phyloP scores from a whole-genome alignment of 176 grass and related monocot genomes.

The Phoenix dactylifera region DNA sequence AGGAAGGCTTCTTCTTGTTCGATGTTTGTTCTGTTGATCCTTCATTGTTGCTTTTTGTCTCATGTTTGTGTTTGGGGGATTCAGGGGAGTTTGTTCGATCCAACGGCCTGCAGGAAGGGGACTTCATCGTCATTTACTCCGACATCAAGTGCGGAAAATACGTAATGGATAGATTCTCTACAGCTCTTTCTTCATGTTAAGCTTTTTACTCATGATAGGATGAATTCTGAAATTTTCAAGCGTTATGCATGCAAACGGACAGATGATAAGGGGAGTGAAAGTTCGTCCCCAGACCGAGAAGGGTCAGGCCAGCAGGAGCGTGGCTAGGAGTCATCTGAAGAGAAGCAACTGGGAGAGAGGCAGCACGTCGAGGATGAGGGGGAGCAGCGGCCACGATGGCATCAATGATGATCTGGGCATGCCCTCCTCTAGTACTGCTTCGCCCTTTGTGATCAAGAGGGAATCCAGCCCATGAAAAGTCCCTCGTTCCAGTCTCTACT shows the following conservation, averaged over 20 bases:
- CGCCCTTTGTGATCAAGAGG: too few species aligned
- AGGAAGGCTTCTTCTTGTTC: not conserved
- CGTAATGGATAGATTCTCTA: conserved; percentile 26
- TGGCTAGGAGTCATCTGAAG: not conserved
- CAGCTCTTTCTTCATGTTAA: not conserved
- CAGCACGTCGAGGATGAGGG: too few species aligned
- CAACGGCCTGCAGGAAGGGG: conserved; percentile 76
- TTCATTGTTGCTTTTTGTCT: not conserved
- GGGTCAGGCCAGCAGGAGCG: conserved; percentile 12
- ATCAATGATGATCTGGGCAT: too few species aligned
- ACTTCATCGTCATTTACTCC: conserved; percentile 86
- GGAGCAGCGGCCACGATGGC: too few species aligned
- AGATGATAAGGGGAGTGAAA: conserved; percentile 92
- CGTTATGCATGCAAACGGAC: not conserved
- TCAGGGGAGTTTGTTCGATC: conserved; percentile 69
- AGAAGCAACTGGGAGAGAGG: not conserved
- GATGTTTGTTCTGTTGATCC: not conserved
- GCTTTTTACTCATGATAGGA: not conserved
- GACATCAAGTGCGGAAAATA: conserved; percentile 84
- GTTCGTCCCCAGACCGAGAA: conserved; percentile 29
- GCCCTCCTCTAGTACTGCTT: too few species aligned
- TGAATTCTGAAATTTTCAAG: not conserved
- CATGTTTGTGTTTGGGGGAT: conserved; percentile 3
- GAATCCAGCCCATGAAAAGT: too few species aligned
- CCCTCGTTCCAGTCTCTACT: too few species aligned